These are phyloP conservation scores for Haplosporangium gracile DNA, from an alignment of 192 early-diverging fungal species.

Conservation along the genomic window DNA sequence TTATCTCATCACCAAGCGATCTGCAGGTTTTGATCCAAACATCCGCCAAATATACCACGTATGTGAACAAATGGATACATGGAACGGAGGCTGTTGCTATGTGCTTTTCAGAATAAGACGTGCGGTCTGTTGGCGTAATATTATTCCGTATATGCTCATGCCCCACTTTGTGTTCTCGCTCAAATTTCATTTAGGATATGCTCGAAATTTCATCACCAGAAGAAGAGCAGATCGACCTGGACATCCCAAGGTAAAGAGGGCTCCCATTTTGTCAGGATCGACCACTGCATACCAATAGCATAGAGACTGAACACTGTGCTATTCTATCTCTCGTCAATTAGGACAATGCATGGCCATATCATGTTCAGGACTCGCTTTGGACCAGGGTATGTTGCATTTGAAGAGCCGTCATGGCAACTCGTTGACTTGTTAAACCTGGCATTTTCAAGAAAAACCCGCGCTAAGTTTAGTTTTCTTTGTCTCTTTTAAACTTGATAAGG, in stretches of 20 bases:
- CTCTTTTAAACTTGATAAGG: slow-evolving; percentile 45
- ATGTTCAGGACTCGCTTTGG: slow-evolving; percentile 73
- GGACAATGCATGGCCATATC: slow-evolving; percentile 68
- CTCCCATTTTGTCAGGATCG: not conserved
- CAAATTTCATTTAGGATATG: slow-evolving; percentile 27
- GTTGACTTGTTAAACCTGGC: not conserved
- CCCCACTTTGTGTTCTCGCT: not conserved
- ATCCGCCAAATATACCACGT: slow-evolving; percentile 51
- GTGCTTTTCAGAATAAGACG: not conserved
- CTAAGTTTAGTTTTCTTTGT: not conserved
- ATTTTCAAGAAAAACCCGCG: not conserved
- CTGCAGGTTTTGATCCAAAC: slow-evolving; percentile 34
- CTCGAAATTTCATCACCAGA: slow-evolving; percentile 55
- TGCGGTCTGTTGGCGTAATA: not conserved
- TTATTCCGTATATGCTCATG: not conserved
- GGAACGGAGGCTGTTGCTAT: not conserved
- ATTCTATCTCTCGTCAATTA: not conserved
- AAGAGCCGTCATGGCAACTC: no score
- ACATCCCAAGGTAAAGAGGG: slow-evolving; percentile 60
- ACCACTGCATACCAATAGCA: not conserved
- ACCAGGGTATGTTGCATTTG: slow-evolving; percentile 58
- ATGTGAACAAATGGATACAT: not conserved
- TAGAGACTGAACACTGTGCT: not conserved
- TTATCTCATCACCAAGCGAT: slow-evolving; percentile 33
- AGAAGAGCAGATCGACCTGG: slow-evolving; percentile 71